Percentiles rank a stretch among this genome's conserved stretches.
phyloP scores from a whole-genome alignment of 192 early-diverging fungal species.

The Entomortierella chlamydospora region DNA sequence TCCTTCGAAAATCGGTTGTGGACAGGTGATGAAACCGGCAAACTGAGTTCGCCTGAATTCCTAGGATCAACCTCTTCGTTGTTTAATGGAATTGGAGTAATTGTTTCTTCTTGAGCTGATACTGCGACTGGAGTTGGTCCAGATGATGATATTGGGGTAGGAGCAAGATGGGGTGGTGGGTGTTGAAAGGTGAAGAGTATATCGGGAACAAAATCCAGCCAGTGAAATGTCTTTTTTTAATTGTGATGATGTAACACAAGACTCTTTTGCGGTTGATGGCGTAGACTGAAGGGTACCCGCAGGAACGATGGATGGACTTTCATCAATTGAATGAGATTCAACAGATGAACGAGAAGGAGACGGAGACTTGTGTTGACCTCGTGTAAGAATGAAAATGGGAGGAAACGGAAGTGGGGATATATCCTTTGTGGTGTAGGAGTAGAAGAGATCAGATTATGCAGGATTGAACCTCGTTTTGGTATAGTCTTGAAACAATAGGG shows the following conservation, averaged over 20 bases:
- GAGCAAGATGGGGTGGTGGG: slow-evolving; percentile 18
- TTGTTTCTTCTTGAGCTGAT: neutral
- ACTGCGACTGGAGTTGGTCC: neutral
- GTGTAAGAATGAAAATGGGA: too few species aligned
- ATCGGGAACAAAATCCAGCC: neutral
- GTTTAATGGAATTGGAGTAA: neutral
- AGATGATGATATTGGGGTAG: neutral
- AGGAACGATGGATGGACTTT: neutral
- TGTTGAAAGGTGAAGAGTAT: slow-evolving; percentile 22
- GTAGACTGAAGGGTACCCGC: slow-evolving; percentile 1
- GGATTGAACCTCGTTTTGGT: neutral
- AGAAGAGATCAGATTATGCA: neutral
- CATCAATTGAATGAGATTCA: neutral
- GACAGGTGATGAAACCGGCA: neutral
- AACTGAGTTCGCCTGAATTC: neutral
- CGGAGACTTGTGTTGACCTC: too few species aligned
- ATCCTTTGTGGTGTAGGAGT: neutral
- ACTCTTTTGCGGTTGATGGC: neutral
- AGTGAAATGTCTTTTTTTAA: slow-evolving; percentile 12
- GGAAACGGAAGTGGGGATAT: neutral
- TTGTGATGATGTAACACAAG: neutral
- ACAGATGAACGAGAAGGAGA: neutral
- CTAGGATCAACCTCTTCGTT: neutral
- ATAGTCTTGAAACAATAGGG: neutral
- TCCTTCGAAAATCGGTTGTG: slow-evolving; percentile 8